phyloP scores from a whole-genome alignment of 495 filamentous ascomycete genomes.

The Penicillium odoratum region DNA sequence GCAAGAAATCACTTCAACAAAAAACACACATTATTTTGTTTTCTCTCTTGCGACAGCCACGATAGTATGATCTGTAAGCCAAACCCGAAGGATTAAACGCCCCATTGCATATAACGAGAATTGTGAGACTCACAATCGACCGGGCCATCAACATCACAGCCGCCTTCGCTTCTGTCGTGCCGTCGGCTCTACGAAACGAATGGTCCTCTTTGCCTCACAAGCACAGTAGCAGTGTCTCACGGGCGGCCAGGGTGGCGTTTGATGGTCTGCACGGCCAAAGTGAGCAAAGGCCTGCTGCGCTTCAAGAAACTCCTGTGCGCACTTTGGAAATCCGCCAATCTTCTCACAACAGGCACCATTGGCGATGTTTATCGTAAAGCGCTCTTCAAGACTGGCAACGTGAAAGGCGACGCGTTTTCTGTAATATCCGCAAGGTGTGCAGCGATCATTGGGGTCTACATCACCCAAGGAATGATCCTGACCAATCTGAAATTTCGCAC shows the following conservation, averaged over 20 bases:
- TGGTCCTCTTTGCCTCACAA: not conserved
- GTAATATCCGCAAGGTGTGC: slow-evolving; percentile 12
- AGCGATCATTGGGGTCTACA: slow-evolving; percentile 12
- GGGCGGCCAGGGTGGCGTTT: not conserved
- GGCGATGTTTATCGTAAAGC: slow-evolving; percentile 1
- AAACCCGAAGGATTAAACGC: not conserved
- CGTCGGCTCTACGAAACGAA: not conserved
- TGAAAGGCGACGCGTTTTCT: slow-evolving; percentile 8
- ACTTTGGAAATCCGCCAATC: slow-evolving; percentile 17
- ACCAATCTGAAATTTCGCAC: slow-evolving; percentile 1
- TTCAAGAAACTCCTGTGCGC: slow-evolving; percentile 5
- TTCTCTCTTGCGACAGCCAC: too few species aligned
- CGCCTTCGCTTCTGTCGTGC: not conserved
- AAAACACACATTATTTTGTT: too few species aligned
- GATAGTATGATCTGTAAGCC: not conserved
- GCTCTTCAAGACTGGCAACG: slow-evolving; percentile 9
- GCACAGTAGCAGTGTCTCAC: not conserved
- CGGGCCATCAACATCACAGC: not conserved
- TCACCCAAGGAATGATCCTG: slow-evolving; percentile 2
- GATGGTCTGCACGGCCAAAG: slow-evolving; percentile 16
- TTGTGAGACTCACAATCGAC: not conserved
- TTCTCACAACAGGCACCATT: not conserved
- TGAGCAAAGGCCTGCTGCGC: slow-evolving; percentile 6
- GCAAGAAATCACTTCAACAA: too few species aligned
- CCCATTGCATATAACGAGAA: not conserved